Evolutionary conservation across 257 asterid species (phyloP).

Genomic region (Nicotiana paniculata): DNA sequence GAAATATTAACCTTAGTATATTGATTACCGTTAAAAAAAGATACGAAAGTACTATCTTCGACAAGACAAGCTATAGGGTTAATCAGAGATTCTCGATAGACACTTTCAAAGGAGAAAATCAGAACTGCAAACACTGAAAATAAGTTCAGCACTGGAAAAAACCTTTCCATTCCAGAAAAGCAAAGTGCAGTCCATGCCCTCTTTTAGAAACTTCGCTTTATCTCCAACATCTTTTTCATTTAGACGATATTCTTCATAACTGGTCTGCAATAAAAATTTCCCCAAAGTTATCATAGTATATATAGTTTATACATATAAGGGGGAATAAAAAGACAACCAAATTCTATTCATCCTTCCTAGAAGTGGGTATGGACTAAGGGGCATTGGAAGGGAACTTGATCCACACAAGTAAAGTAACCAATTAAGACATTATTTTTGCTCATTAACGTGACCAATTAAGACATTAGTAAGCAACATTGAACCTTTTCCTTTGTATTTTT

Average conservation of each 20-base stretch:
- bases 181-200: constrained; percentile 98
- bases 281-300: constrained; percentile 1
- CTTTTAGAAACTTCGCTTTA: constrained; percentile 88
- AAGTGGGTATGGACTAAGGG: neutral
- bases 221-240: constrained; percentile 84
- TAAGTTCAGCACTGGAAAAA: constrained; percentile 14
- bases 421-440: neutral
- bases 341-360: neutral
- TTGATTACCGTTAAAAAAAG: neutral
- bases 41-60: neutral
- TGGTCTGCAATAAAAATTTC: constrained; percentile 42
- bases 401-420: neutral
- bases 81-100: neutral
- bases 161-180: constrained; percentile 92
- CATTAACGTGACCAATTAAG: neutral
- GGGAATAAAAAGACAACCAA: neutral
- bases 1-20: constrained; percentile 13
- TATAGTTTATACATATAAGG: neutral
- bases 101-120: neutral
- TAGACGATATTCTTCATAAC: constrained; percentile 85
- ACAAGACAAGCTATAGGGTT: neutral
- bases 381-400: neutral
- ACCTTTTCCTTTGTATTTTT: neutral
- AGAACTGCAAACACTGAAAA: neutral
- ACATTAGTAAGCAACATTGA: neutral